These are phyloP conservation scores for Schizosaccharomyces versatilis DNA, from an alignment of 1,139 yeast genomes.

Conservation along the genomic window DNA sequence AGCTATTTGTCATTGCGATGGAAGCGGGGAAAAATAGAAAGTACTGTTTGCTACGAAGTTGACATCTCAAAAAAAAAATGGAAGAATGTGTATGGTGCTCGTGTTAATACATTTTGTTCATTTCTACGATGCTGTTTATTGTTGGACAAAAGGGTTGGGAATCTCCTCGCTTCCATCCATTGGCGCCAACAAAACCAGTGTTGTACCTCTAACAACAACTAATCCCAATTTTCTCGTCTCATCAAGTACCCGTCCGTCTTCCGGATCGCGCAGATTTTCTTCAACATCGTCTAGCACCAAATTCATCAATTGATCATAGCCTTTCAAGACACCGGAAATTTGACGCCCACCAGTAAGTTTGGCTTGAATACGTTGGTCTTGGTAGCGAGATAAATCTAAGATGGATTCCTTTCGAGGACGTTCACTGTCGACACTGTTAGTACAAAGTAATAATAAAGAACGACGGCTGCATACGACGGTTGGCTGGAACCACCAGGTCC, in stretches of 20 bases:
- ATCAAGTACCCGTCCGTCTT: constrained; percentile 31
- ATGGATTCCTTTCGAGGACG: constrained; percentile 37
- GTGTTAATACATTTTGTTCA: too few species aligned
- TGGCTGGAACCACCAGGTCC: not conserved
- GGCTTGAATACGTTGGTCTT: constrained; percentile 52
- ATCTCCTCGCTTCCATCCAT: constrained; percentile 62
- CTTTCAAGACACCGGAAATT: constrained; percentile 49
- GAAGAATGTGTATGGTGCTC: too few species aligned
- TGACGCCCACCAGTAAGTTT: constrained; percentile 74
- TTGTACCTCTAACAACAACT: constrained; percentile 75
- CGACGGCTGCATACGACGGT: not conserved
- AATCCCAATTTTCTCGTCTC: constrained; percentile 45
- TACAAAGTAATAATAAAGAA: not conserved
- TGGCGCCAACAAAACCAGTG: constrained; percentile 61
- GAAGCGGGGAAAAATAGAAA: too few species aligned
- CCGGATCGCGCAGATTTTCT: constrained; percentile 40
- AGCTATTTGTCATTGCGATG: too few species aligned
- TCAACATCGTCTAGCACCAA: constrained; percentile 67
- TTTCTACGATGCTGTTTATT: constrained; percentile 3
- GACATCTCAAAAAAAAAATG: too few species aligned
- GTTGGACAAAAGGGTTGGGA: constrained; percentile 37
- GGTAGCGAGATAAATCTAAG: constrained; percentile 55
- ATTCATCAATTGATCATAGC: constrained; percentile 84
- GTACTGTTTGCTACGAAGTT: too few species aligned
- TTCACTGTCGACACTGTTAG: not conserved